Evolutionary conservation across 805 yeast genomes (phyloP).

Genomic region (Wickerhamomyces silvicola): DNA sequence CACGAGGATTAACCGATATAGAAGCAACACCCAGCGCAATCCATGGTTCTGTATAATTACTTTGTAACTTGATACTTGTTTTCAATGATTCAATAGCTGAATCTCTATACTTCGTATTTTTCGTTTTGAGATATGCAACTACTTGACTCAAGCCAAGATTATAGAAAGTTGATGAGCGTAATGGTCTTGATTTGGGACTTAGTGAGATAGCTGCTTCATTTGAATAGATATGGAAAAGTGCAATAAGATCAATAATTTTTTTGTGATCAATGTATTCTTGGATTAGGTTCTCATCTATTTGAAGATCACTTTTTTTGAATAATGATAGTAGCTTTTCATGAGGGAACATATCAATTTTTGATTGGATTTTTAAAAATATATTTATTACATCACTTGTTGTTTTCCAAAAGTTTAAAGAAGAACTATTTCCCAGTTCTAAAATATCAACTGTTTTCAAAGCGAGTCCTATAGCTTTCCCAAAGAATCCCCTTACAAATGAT

Average conservation of each 20-base stretch:
- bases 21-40: constrained; percentile 74
- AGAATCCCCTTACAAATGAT: constrained; percentile 53
- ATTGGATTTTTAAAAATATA: constrained; percentile 49
- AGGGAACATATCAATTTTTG: constrained; percentile 46
- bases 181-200: constrained; percentile 34
- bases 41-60: constrained; percentile 72
- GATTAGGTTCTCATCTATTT: constrained; percentile 24
- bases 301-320: constrained; percentile 16
- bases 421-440: constrained; percentile 30
- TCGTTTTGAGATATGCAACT: constrained; percentile 33
- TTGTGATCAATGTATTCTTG: constrained; percentile 17
- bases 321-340: constrained; percentile 25
- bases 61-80: constrained; percentile 65
- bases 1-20: constrained; percentile 53
- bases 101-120: constrained; percentile 31
- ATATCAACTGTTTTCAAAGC: constrained; percentile 42
- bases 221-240: constrained; percentile 37
- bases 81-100: constrained; percentile 54
- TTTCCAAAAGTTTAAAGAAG: constrained; percentile 61
- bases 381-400: constrained; percentile 50
- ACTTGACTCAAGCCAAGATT: constrained; percentile 68
- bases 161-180: constrained; percentile 51
- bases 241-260: constrained; percentile 29
- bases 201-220: constrained; percentile 40
- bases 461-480: constrained; percentile 53